These are phyloP conservation scores for Odontarrhena argentea DNA, from an alignment of 345 rosid genomes.

Conservation along the genomic window DNA sequence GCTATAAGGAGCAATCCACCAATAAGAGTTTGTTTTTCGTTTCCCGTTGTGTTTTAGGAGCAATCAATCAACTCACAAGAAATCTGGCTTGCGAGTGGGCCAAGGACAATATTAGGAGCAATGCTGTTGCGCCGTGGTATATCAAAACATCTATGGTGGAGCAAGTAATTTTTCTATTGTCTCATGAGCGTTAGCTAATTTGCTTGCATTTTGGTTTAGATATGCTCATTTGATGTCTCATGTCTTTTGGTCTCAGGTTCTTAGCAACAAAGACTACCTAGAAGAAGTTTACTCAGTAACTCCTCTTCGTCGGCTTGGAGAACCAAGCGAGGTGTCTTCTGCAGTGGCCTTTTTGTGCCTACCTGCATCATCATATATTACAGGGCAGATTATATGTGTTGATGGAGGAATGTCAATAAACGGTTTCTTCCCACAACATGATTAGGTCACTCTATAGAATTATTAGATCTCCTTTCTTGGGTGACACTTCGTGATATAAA, in stretches of 20 bases:
- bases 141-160: slow-evolving; percentile 83
- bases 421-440: slow-evolving; percentile 47
- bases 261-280: slow-evolving; percentile 37
- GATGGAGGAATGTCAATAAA: slow-evolving; percentile 45
- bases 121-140: slow-evolving; percentile 89
- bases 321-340: slow-evolving; percentile 37
- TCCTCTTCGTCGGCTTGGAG: slow-evolving; percentile 45
- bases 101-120: slow-evolving; percentile 72
- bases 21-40: slow-evolving; percentile 22
- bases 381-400: slow-evolving; percentile 47
- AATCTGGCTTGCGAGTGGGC: slow-evolving; percentile 90
- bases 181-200: not conserved
- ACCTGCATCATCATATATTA: slow-evolving; percentile 78
- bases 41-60: slow-evolving; percentile 49
- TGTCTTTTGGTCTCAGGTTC: slow-evolving; percentile 33
- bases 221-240: slow-evolving; percentile 2
- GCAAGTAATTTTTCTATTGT: slow-evolving; percentile 49
- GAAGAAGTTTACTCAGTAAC: slow-evolving; percentile 40
- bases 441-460: slow-evolving; percentile 28
- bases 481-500: not conserved
- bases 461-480: not conserved
- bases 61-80: slow-evolving; percentile 73
- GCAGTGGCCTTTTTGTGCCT: slow-evolving; percentile 72
- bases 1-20: slow-evolving; percentile 51
- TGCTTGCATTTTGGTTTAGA: not conserved